Evolutionary conservation across 1,139 yeast genomes (phyloP).

Genomic region (Meyerozyma athensensis): DNA sequence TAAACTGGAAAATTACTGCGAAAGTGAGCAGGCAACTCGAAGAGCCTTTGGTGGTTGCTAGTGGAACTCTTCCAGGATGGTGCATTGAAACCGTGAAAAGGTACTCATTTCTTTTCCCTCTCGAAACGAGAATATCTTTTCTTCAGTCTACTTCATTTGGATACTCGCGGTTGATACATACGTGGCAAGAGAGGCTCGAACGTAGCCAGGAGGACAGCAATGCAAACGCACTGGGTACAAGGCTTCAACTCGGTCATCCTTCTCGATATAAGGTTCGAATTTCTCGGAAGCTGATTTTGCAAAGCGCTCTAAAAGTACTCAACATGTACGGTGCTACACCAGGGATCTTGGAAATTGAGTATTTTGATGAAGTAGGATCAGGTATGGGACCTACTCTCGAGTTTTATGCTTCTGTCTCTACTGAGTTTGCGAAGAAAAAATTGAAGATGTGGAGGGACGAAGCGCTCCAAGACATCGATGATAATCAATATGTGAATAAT

Average conservation of each 20-base stretch:
- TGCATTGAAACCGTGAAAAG: slow-evolving; percentile 63
- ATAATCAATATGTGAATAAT: slow-evolving; percentile 38
- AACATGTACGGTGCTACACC: slow-evolving; percentile 76
- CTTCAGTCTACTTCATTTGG: slow-evolving; percentile 91
- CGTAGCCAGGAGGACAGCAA: slow-evolving; percentile 30
- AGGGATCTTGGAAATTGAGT: slow-evolving; percentile 81
- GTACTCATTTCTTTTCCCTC: slow-evolving; percentile 80
- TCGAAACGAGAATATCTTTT: slow-evolving; percentile 74
- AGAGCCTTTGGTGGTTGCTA: slow-evolving; percentile 83
- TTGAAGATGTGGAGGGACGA: slow-evolving; percentile 69
- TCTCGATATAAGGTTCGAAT: slow-evolving; percentile 78
- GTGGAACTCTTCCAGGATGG: slow-evolving; percentile 89
- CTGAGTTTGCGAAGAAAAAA: slow-evolving; percentile 57
- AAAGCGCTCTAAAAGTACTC: slow-evolving; percentile 77
- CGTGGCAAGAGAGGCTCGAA: slow-evolving; percentile 62
- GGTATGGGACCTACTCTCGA: slow-evolving; percentile 96
- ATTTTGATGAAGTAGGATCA: slow-evolving; percentile 89
- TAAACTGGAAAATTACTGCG: slow-evolving; percentile 81
- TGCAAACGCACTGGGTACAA: slow-evolving; percentile 11
- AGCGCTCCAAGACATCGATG: slow-evolving; percentile 17
- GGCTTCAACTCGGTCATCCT: slow-evolving; percentile 65
- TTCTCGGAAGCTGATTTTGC: slow-evolving; percentile 64
- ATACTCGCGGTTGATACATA: slow-evolving; percentile 73
- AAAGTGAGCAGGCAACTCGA: slow-evolving; percentile 84
- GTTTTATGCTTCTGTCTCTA: slow-evolving; percentile 79